Evolutionary conservation across 345 rosid species (phyloP), one percentile per base, ranked within the genome.

Genomic region (Melastoma malabathricum): DNA sequence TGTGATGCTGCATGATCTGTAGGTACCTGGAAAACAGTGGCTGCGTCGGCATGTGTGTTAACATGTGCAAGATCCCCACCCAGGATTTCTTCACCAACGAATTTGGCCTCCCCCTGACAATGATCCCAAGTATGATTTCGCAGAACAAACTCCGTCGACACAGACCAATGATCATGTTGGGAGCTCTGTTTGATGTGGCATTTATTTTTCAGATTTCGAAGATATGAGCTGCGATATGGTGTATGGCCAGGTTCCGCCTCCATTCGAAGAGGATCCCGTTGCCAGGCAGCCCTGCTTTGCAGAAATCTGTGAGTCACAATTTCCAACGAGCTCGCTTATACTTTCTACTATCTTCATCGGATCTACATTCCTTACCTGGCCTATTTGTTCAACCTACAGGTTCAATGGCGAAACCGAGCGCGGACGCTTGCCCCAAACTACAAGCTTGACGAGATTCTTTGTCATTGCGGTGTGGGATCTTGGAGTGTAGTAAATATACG

Each of bases 21-120:
- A 89, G 95, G 89, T 89, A 86, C 75, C 64, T 90, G 63, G 98
- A 90, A 81, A 90, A 84, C 75, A 86, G 92, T 68, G 98, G 98
- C 0, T 86, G 98, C 68, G 96, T 84, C 15, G 98, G 96, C 51
- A 82, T 84, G 96, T 92, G 96, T 47, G 93, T 84, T 54, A 90
- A 90, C 59, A 90, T 82, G 98, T 86, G 98, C 71, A 90, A 84
- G 68, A 77, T 90, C 55, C 95, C 98, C 14, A 86, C 98, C 19
- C 96, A 90, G 63, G 92, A 90, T 77, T 90, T 90, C 87, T 90
- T 90, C 72, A 86, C 96, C 68, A 90, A 84, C 50, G 94, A 90
- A 69, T 90, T 90, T 56, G 98, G 98, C 27, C 92, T 90, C 46
- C 96, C 96, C 49, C 71, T 90, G 44, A 90, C 98, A 39, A 90